phyloP scores from a whole-genome alignment of 306 rosid species.

The Malus asiatica region DNA sequence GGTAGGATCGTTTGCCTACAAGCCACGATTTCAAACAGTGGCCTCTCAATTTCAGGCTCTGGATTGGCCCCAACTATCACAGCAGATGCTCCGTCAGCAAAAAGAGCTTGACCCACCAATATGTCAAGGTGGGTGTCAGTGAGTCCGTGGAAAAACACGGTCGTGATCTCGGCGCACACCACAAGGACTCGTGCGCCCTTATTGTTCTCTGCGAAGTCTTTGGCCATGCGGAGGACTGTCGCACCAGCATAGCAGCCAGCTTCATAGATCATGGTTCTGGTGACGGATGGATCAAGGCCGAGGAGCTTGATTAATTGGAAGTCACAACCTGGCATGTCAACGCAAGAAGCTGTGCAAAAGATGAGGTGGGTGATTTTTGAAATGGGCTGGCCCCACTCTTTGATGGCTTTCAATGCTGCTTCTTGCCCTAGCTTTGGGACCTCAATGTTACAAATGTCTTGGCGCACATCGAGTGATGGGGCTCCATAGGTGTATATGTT shows the following conservation, averaged over 20 bases:
- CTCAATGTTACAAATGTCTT: constrained; percentile 22
- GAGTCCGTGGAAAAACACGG: constrained; percentile 17
- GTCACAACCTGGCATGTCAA: constrained; percentile 38
- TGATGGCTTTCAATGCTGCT: constrained; percentile 31
- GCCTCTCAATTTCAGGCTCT: neutral
- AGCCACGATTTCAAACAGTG: constrained; percentile 12
- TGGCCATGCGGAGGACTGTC: constrained; percentile 27
- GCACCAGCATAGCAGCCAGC: constrained; percentile 35
- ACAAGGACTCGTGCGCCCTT: constrained; percentile 27
- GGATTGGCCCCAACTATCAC: constrained; percentile 26
- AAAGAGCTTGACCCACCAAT: constrained; percentile 37
- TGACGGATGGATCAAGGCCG: constrained; percentile 24
- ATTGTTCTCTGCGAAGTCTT: constrained; percentile 33
- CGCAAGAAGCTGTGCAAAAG: constrained; percentile 30
- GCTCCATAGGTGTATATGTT: constrained; percentile 12
- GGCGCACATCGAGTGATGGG: constrained; percentile 28
- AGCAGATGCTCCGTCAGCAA: constrained; percentile 31
- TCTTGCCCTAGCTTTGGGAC: constrained; percentile 34
- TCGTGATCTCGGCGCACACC: constrained; percentile 25
- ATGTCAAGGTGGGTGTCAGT: constrained; percentile 19
- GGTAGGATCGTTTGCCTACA: constrained; percentile 6
- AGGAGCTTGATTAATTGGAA: constrained; percentile 27
- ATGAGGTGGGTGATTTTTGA: constrained; percentile 37
- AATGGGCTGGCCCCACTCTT: constrained; percentile 37
- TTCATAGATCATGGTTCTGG: constrained; percentile 28